Evolutionary conservation across 345 rosid species (phyloP).

Genomic region (Jatropha curcas): DNA sequence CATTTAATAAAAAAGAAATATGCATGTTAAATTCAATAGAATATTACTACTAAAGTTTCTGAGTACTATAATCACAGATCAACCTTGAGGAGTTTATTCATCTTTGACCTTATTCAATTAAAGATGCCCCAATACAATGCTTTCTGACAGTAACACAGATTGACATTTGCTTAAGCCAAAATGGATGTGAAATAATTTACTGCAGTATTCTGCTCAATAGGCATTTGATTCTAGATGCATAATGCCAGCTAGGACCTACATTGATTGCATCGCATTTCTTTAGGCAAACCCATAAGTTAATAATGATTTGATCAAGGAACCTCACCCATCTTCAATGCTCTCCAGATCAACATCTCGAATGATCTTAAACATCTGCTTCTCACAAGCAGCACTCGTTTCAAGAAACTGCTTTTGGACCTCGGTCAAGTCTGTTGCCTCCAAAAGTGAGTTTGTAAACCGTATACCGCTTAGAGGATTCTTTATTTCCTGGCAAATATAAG

Average conservation of each 20-base stretch:
- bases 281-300: neutral
- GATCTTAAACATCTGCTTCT: slow-evolving; percentile 77
- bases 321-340: slow-evolving; percentile 80
- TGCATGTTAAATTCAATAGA: neutral
- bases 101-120: neutral
- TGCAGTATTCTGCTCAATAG: neutral
- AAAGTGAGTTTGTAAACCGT: slow-evolving; percentile 67
- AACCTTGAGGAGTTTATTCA: neutral
- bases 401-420: slow-evolving; percentile 89
- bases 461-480: slow-evolving; percentile 80
- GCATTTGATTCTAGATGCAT: neutral
- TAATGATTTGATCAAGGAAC: slow-evolving; percentile 1
- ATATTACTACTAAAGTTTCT: neutral
- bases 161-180: slow-evolving; percentile 6
- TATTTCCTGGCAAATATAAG: slow-evolving; percentile 76
- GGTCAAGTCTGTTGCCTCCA: slow-evolving; percentile 67
- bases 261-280: neutral
- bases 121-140: neutral
- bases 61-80: neutral
- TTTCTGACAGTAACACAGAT: neutral
- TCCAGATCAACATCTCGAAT: slow-evolving; percentile 63
- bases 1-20: neutral
- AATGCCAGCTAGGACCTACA: neutral
- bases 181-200: neutral
- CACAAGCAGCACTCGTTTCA: slow-evolving; percentile 83